Evolutionary conservation across 768 basidiomycete genomes (phyloP).

Genomic region (Termitomyces titanicus): DNA sequence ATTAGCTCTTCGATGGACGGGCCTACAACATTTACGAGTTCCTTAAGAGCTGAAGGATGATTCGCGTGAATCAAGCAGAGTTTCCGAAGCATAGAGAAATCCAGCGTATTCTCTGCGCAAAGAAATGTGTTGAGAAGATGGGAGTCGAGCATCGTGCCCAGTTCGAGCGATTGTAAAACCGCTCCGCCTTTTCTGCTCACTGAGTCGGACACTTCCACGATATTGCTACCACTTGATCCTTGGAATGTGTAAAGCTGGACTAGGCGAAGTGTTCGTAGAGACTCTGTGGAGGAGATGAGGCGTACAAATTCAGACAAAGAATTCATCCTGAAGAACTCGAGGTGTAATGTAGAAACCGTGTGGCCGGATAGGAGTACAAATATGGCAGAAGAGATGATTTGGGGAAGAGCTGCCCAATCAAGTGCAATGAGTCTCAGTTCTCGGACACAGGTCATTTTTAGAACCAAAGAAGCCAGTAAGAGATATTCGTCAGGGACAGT

Average conservation of each 20-base stretch:
- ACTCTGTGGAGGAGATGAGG: not conserved
- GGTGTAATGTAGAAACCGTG: not conserved
- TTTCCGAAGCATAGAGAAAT: not conserved
- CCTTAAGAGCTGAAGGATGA: not conserved
- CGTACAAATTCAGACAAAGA: not conserved
- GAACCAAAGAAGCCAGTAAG: not conserved
- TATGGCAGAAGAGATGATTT: not conserved
- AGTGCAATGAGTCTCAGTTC: not conserved
- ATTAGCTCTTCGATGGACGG: not conserved
- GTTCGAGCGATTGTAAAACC: not conserved
- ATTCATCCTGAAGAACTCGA: not conserved
- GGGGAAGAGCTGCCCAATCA: not conserved
- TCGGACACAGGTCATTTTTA: not conserved
- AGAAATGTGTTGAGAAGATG: not conserved
- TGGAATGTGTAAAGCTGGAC: not conserved
- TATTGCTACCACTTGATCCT: too few species aligned
- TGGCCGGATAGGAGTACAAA: not conserved
- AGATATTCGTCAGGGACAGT: not conserved
- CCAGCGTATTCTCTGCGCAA: not conserved
- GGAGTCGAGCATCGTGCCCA: not conserved
- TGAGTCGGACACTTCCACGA: not conserved
- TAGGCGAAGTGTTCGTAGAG: not conserved
- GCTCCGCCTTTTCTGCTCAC: not conserved
- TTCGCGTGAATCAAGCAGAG: not conserved
- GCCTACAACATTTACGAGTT: not conserved